phyloP scores from a whole-genome alignment of 148 eudicot species.

The Diospyros kaki region DNA sequence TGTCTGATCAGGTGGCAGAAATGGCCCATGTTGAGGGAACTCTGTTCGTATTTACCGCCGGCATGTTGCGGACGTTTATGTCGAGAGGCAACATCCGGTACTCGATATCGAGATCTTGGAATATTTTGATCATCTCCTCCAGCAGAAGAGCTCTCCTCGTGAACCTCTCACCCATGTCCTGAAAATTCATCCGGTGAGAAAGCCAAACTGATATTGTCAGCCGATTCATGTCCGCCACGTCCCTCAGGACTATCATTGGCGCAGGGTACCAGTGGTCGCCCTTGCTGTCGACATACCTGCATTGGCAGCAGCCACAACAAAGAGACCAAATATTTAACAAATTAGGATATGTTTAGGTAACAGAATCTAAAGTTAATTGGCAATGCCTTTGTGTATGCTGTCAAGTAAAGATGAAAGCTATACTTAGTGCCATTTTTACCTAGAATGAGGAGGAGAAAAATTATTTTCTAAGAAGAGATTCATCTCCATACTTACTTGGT shows the following conservation, averaged over 20 bases:
- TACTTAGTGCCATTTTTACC: no score
- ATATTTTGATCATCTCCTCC: constrained; percentile 63
- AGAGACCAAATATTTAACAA: no score
- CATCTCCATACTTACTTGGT: constrained; percentile 33
- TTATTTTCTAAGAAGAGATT: neutral
- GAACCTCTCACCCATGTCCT: constrained; percentile 76
- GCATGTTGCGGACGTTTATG: constrained; percentile 57
- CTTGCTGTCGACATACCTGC: constrained; percentile 58
- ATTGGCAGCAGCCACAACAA: neutral
- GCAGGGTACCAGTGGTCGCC: constrained; percentile 70
- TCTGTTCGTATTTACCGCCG: constrained; percentile 40
- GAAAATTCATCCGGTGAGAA: constrained; percentile 68
- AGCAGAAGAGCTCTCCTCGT: constrained; percentile 58
- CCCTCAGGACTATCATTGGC: constrained; percentile 63
- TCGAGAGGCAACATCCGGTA: constrained; percentile 69
- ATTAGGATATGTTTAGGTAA: no score
- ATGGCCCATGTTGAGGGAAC: constrained; percentile 64
- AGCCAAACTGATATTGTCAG: constrained; percentile 63
- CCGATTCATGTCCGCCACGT: constrained; percentile 70
- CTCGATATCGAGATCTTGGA: constrained; percentile 62
- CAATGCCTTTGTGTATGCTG: no score
- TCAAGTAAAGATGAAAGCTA: no score
- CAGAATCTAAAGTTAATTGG: no score
- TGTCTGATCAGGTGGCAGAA: constrained; percentile 25
- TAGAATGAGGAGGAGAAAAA: no score